Conservation (phyloP, 2,329 filamentous ascomycete species). For the Ramichloridium luteum region DNA sequence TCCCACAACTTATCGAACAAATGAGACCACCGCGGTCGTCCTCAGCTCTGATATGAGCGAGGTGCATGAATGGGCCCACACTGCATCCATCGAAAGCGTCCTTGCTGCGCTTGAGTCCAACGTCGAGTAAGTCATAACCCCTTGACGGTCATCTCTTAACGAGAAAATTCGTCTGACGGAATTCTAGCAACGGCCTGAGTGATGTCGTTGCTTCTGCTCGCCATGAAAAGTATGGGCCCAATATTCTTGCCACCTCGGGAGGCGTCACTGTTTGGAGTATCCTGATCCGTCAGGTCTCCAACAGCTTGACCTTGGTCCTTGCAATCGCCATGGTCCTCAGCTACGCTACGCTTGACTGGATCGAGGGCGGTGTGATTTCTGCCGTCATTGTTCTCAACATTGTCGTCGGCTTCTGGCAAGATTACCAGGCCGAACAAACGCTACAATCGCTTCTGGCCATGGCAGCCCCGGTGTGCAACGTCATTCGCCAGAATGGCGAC, state of each 20-base stretch:
- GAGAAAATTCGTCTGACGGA: constrained; percentile 4
- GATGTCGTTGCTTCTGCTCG: constrained; percentile 12
- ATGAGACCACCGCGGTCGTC: constrained; percentile 9
- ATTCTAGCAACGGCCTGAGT: constrained; percentile 14
- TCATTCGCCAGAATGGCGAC: constrained; percentile 42
- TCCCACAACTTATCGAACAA: constrained; percentile 10
- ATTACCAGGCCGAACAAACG: constrained; percentile 48
- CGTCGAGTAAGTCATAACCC: constrained; percentile 12
- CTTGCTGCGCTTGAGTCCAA: constrained; percentile 11
- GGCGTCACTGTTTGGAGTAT: constrained; percentile 22
- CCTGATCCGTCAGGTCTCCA: constrained; percentile 26
- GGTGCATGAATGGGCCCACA: constrained; percentile 13
- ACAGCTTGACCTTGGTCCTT: constrained; percentile 32
- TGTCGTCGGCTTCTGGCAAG: constrained; percentile 47
- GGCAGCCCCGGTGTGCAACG: constrained; percentile 44
- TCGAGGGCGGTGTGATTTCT: constrained; percentile 48
- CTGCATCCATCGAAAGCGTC: constrained; percentile 10
- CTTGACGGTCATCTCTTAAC: not conserved
- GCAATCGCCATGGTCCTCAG: constrained; percentile 47
- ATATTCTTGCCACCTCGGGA: constrained; percentile 20
- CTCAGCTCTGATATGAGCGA: constrained; percentile 9
- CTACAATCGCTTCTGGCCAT: constrained; percentile 45
- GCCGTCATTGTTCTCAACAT: constrained; percentile 48
- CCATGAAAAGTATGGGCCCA: constrained; percentile 18
- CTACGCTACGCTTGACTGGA: constrained; percentile 47